These are phyloP conservation scores for Mediolabrus comicus DNA, from an alignment of 108 stramenopile species.

Conservation along the genomic window DNA sequence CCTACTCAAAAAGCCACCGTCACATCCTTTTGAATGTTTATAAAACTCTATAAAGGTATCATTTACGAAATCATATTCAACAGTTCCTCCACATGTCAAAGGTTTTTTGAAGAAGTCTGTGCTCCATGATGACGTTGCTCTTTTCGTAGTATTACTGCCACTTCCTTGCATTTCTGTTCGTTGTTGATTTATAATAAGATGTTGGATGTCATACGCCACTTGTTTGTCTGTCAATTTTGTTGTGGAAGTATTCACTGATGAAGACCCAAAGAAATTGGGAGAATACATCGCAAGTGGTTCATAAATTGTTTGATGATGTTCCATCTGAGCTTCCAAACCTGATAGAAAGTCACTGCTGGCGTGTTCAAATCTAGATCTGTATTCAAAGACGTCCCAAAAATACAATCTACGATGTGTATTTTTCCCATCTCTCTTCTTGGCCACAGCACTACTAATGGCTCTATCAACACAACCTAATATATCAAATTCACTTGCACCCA, in stretches of 20 bases:
- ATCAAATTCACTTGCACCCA: slow-evolving; percentile 41
- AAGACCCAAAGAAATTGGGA: slow-evolving; percentile 33
- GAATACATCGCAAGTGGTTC: slow-evolving; percentile 20
- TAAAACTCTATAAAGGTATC: slow-evolving; percentile 33
- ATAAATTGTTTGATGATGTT: slow-evolving; percentile 30
- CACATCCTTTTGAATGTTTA: slow-evolving; percentile 39
- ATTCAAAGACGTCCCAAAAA: slow-evolving; percentile 43
- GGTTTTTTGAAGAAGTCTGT: slow-evolving; percentile 3
- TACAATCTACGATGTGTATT: not conserved
- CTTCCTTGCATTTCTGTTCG: not conserved
- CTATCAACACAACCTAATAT: slow-evolving; percentile 30
- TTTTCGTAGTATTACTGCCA: not conserved
- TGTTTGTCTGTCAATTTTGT: slow-evolving; percentile 9
- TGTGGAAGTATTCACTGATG: not conserved
- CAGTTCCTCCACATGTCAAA: slow-evolving; percentile 34
- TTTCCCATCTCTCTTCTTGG: not conserved
- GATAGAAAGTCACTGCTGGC: slow-evolving; percentile 5
- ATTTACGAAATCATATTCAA: slow-evolving; percentile 28
- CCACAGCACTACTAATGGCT: not conserved
- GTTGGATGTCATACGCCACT: slow-evolving; percentile 17
- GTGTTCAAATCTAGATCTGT: slow-evolving; percentile 23
- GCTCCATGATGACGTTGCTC: not conserved
- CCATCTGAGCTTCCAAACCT: slow-evolving; percentile 40
- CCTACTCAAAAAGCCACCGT: no score
- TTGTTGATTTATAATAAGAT: not conserved